These are phyloP conservation scores for Globisporangium parvum DNA, from an alignment of 352 stramenopile genomes.

Conservation along the genomic window DNA sequence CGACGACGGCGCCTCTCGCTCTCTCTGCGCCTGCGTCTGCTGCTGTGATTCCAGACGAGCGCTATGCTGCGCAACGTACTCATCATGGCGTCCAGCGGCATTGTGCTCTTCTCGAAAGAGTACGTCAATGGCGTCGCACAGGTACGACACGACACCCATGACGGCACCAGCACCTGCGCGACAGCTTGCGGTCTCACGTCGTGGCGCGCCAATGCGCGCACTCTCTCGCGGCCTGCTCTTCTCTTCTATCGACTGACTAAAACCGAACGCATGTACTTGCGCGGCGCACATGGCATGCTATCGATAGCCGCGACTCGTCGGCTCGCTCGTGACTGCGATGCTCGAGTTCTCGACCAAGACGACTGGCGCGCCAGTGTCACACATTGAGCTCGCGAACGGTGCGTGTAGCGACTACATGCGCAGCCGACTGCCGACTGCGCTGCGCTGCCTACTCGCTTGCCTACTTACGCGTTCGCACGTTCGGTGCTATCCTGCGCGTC, in stretches of 20 bases:
- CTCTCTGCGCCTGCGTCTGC: neutral
- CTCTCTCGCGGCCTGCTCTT: neutral
- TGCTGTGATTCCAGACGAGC: neutral
- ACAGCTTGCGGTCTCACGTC: no score
- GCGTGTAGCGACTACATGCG: neutral
- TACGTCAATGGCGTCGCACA: constrained; percentile 85
- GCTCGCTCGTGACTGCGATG: constrained; percentile 89
- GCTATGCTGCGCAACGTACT: constrained; percentile 90
- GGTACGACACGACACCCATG: constrained; percentile 21
- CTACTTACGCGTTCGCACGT: neutral
- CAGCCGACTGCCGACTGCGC: no score
- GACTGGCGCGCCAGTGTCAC: constrained; percentile 84
- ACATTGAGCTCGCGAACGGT: constrained; percentile 86
- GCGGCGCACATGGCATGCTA: neutral
- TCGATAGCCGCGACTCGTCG: constrained; percentile 76
- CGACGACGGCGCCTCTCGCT: neutral
- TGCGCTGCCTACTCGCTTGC: neutral
- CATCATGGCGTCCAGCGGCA: constrained; percentile 89
- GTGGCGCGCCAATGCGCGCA: neutral
- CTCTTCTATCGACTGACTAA: no score
- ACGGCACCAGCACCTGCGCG: no score
- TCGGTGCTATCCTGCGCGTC: neutral
- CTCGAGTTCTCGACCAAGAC: constrained; percentile 90
- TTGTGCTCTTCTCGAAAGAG: constrained; percentile 92
- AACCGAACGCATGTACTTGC: neutral